Base-by-base conservation (phyloP, 2,329 filamentous ascomycete genomes). In the Apiospora saccharicola region DNA sequence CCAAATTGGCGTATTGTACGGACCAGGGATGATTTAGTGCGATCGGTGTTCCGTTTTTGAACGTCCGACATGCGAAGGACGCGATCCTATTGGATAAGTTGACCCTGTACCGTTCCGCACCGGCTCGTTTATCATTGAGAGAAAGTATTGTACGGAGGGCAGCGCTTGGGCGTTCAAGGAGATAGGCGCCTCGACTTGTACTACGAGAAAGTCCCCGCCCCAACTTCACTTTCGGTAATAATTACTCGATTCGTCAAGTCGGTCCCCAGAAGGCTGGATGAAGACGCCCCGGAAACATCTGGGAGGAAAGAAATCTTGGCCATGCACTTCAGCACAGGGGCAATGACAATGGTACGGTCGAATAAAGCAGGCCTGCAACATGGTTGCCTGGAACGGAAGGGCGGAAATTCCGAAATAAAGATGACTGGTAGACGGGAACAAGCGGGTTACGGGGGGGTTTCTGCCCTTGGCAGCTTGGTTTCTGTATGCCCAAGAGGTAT, bases 201-300 rank as follows among this genome's bases (percentile, higher is more conserved):
- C 53, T 30, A 61, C 53, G 34, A 34, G 10, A 61, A 7, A 19
- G 30, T 10, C 57, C 22, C 34, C 30, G 41, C 30, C 22, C 19
- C 57, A 41, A 64, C 30, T 41, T 22, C 22, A 24, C 19, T 37
- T 12, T 64, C 57, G 57, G 57, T 41, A 41, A 19, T 37, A 41
- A 64, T 64, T 64, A 64, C 57, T 64, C 14, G 57, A 41, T 64
- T 41, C 19, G 41, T 64, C 30, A 64, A 41, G 34, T 10, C 22
- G 10, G 30, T 8, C 57, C 57, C 57, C 53, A 22, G 53, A 61
- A 24, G 49, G 5, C 7, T n/a, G 37, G 10, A 24, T 51, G 49
- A n/a, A 24, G 49, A 22, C 19, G 14, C 26, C 14, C 51, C 51
- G 51, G 51, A 34, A 19, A 57, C 34, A 30, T 14, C 2, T 34